Evolutionary conservation across 1,139 yeast species (phyloP).

Genomic region (Pichia sp.): DNA sequence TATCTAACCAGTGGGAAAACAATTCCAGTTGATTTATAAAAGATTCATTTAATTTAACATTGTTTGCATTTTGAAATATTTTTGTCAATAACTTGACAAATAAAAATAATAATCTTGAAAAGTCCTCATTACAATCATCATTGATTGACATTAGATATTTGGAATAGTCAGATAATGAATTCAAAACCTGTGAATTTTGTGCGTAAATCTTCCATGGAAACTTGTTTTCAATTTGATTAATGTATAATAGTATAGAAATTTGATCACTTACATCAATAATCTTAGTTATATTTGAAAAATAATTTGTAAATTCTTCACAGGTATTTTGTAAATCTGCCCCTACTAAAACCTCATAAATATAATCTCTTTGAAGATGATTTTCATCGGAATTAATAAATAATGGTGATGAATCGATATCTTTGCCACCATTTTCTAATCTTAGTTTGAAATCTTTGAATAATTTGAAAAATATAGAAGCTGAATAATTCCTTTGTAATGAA

Average conservation of each 20-base stretch:
- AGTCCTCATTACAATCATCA: background rate
- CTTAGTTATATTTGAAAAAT: slow-evolving; percentile 17
- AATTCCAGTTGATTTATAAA: slow-evolving; percentile 1
- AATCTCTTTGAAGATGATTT: slow-evolving; percentile 20
- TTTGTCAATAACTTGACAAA: slow-evolving; percentile 4
- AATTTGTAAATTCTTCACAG: slow-evolving; percentile 17
- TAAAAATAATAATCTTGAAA: background rate
- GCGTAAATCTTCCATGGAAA: slow-evolving; percentile 20
- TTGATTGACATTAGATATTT: background rate
- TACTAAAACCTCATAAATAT: slow-evolving; percentile 24
- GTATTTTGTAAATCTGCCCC: slow-evolving; percentile 22
- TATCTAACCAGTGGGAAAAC: slow-evolving; percentile 2
- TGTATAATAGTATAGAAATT: slow-evolving; percentile 14
- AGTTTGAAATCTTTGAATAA: slow-evolving; percentile 25
- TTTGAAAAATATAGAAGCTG: slow-evolving; percentile 23
- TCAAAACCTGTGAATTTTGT: slow-evolving; percentile 12
- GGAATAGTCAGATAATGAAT: slow-evolving; percentile 14
- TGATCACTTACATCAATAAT: slow-evolving; percentile 19
- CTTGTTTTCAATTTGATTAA: slow-evolving; percentile 19
- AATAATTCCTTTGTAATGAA: slow-evolving; percentile 19
- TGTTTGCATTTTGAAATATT: background rate
- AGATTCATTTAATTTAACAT: slow-evolving; percentile 2
- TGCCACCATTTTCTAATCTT: slow-evolving; percentile 9
- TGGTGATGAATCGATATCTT: slow-evolving; percentile 16
- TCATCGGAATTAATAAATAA: slow-evolving; percentile 16